A percentile compares a stretch with the other conserved stretches of the same genome.
Evolutionary conservation across 352 stramenopile genomes (phyloP).

Genomic region (Phytophthora lateralis): DNA sequence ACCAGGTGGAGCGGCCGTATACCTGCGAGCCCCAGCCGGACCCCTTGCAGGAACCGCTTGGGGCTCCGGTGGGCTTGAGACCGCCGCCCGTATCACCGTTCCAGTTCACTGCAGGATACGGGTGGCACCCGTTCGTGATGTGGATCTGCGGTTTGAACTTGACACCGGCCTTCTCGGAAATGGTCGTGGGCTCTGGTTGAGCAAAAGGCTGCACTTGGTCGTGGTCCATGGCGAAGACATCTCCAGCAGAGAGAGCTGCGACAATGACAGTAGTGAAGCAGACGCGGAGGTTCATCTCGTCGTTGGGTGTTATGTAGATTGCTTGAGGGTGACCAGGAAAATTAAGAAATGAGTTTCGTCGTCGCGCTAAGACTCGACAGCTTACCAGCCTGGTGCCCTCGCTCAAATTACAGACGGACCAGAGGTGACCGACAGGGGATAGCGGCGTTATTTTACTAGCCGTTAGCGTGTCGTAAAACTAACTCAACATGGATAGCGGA

Average conservation of each 20-base stretch:
- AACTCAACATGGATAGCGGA: not conserved
- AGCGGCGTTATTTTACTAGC: not conserved
- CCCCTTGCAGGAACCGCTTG: constrained; percentile 9
- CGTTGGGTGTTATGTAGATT: not conserved
- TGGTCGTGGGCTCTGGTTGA: constrained; percentile 1
- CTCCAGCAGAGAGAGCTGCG: not conserved
- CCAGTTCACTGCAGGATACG: constrained; percentile 1
- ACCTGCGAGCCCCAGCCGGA: constrained; percentile 26
- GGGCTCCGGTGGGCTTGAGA: not conserved
- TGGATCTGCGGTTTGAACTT: constrained; percentile 5
- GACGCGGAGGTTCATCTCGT: not conserved
- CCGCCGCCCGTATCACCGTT: not conserved
- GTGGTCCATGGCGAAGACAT: constrained; percentile 3
- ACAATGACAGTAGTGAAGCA: not conserved
- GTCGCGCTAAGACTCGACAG: not conserved
- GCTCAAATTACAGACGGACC: not conserved
- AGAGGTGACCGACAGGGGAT: not conserved
- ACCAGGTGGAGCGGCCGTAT: constrained; percentile 22
- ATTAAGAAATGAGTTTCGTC: constrained; percentile 1
- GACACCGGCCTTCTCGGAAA: constrained; percentile 4
- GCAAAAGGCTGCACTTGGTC: constrained; percentile 6
- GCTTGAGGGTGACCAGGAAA: not conserved
- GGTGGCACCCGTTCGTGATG: constrained; percentile 6
- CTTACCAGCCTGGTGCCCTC: not conserved
- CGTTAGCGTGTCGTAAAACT: not conserved